These are phyloP conservation scores for Saccharomycopsis sp. DNA, from an alignment of 805 yeast genomes.

Conservation along the genomic window DNA sequence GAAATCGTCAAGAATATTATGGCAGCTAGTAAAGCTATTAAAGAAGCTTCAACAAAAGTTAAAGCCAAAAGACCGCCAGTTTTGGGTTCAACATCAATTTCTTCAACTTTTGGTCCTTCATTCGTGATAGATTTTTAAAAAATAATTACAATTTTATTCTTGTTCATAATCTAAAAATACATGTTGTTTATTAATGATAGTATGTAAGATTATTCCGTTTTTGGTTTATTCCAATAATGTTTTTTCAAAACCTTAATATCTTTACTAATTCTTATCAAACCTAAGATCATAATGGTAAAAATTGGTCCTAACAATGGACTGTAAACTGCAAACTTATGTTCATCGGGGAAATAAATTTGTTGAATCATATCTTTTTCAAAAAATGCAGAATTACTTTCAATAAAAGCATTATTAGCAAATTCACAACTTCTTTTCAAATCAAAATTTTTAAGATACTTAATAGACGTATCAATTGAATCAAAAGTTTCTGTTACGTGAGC, in stretches of 20 bases:
- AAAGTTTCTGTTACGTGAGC: constrained; percentile 46
- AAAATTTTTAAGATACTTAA: constrained; percentile 24
- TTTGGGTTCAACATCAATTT: constrained; percentile 57
- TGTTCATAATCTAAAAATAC: background rate
- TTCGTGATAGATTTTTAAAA: constrained; percentile 46
- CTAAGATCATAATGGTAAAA: constrained; percentile 48
- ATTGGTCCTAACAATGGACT: constrained; percentile 86
- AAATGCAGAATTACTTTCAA: constrained; percentile 62
- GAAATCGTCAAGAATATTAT: constrained; percentile 64
- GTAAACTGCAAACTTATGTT: constrained; percentile 90
- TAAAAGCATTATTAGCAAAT: constrained; percentile 41
- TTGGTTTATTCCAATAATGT: background rate
- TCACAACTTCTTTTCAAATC: constrained; percentile 31
- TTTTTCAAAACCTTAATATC: constrained; percentile 23
- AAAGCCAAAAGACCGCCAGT: constrained; percentile 58
- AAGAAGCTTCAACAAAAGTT: constrained; percentile 40
- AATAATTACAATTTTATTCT: background rate
- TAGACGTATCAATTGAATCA: constrained; percentile 29
- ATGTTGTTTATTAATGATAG: no score
- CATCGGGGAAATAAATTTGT: constrained; percentile 90
- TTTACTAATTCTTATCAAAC: constrained; percentile 35
- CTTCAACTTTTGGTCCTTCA: constrained; percentile 73
- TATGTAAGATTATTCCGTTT: no score
- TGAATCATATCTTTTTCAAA: constrained; percentile 94
- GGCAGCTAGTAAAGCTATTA: constrained; percentile 54